Evolutionary conservation across 495 filamentous ascomycete genomes (phyloP), one percentile per base, ranked within the genome.

Genomic region (Chaetomium fimeti): DNA sequence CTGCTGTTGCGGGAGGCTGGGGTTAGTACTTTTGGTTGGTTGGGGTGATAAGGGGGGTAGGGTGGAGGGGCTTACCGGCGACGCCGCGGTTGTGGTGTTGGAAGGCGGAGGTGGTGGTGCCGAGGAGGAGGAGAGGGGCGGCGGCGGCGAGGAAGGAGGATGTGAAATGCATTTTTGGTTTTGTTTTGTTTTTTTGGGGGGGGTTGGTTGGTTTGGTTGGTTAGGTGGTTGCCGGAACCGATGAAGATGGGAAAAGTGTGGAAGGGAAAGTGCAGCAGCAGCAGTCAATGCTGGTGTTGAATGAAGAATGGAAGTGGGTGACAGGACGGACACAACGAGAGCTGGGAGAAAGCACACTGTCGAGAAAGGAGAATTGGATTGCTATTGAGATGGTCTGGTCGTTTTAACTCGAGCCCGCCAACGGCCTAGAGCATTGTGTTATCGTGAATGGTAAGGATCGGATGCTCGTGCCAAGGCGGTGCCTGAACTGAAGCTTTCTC

Each of bases 211-310:
- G 13, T 54, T 22, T 54, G 28, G 53, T 32, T 8, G 27, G 25
- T 5, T 54, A 8, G 4, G 6, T 47, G 55, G 42, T 47, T 59
- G 18, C 56, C 42, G 25, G 56, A 47, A 47, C 42, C 56, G 32
- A 28, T 25, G 55, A 27, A 20, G 7, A 32, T 29, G 25, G 55
- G 18, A 18, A 57, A 15, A n/a, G 3, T 24, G 20, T 1, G 18
- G 25, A 32, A 59, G 15, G 5, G 56, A 59, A 59, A 12, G 42
- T 28, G 56, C 56, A 59, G 56, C 56, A 45, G 56, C 56, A 59
- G 56, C 56, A 45, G 56, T 59, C 56, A 59, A 59, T 59, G 40
- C 56, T 47, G 53, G 55, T 22, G 24, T 57, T 57, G 55, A 57
- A 43, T 42, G 6, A 29, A 29, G 5, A 13, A 12, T 47, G 40